Evolutionary conservation across 2,329 filamentous ascomycete species (phyloP).

Genomic region (Trichoderma endophyticum): DNA sequence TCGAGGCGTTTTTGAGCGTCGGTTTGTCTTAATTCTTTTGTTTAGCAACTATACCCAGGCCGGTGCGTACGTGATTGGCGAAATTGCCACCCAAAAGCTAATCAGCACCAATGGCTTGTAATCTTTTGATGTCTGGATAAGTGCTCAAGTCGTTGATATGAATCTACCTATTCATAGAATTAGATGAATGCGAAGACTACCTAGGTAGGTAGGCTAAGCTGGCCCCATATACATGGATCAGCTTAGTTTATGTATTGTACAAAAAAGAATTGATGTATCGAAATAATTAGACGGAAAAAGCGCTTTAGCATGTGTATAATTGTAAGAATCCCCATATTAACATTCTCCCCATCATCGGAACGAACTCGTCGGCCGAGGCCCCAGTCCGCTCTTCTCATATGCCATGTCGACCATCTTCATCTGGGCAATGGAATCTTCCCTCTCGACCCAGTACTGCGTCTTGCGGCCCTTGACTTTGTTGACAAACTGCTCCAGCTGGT

Average conservation of each 20-base stretch:
- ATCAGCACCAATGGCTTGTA: background rate
- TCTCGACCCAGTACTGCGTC: conserved; percentile 39
- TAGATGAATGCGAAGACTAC: background rate
- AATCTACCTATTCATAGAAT: background rate
- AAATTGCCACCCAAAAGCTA: background rate
- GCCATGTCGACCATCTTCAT: conserved; percentile 47
- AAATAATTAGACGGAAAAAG: background rate
- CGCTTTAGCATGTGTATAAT: background rate
- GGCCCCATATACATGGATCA: background rate
- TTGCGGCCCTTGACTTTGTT: conserved; percentile 40
- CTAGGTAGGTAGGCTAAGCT: background rate
- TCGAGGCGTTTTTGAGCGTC: background rate
- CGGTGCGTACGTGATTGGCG: background rate
- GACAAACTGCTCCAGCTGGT: conserved; percentile 49
- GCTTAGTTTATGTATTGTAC: background rate
- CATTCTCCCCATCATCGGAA: background rate
- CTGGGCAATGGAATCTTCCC: conserved; percentile 42
- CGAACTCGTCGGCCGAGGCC: conserved; percentile 19
- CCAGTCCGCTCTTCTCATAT: conserved; percentile 38
- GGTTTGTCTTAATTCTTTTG: background rate
- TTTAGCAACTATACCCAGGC: background rate
- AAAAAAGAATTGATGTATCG: background rate
- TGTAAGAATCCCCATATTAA: background rate
- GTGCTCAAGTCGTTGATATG: background rate
- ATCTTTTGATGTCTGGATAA: background rate